Base-by-base conservation (phyloP, 208 protist genomes). In the Leishmania lainsoni region DNA sequence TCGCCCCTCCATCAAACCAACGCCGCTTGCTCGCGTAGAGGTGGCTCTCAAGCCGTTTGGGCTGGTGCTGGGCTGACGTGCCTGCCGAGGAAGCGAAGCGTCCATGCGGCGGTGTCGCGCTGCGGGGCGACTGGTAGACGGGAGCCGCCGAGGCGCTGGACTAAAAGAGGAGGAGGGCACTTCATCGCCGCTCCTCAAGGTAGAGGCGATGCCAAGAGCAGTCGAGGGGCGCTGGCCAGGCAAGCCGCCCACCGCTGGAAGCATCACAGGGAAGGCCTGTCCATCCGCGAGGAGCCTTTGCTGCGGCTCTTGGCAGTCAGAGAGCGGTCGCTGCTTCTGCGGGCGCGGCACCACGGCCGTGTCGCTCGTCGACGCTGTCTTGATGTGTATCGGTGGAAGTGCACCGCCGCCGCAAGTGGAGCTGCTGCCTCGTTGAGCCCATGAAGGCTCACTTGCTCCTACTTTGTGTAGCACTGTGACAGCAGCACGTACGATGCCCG, bases 311-410 rank as follows among this genome's bases (percentile, higher is more conserved):
- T 61, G 45, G 51, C 3, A n/a, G n/a, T 52, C 51, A 20, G 72
- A 45, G 9, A 26, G 52, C 51, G 48, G 72, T 39, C 48, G 72
- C 51, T 61, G 48, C n/a, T 48, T 39, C 29, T 32, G 42, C n/a
- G 51, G 1, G 72, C 35, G 72, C 5, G 51, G 51, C 22, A 52
- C 72, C 29, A 29, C 72, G 5, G 20, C 51, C 16, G 51, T 45
- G 17, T 42, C 72, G 17, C 72, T 61, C 48, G 51, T 39, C 52
- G 52, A 10, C 51, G 72, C 29, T 8, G 29, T 6, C 51, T 61
- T 56, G 2, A 22, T 17, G 48, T 61, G 72, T 56, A 76, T 76
- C 16, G 51, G 51, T n/a, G 72, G 72, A 42, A 76, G 72, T 12
- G 52, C 17, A 39, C 12, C 70, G 16, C 20, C 49, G 49, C 70